Conservation (phyloP, 768 basidiomycete species). For the Pleurotus citrinopileatus region DNA sequence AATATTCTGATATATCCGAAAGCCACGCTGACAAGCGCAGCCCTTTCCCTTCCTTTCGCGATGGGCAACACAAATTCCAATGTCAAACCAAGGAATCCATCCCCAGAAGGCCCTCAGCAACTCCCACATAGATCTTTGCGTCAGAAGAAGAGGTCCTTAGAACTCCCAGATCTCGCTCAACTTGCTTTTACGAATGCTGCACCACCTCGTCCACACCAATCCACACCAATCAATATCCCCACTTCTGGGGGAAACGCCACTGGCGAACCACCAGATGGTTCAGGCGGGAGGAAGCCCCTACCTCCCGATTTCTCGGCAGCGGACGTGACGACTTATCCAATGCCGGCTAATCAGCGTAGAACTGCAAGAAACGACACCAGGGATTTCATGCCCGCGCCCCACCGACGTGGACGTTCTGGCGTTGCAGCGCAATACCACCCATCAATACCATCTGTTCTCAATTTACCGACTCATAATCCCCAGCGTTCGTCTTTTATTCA, state of each 20-base stretch:
- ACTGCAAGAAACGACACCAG: constrained; percentile 6
- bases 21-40: not conserved
- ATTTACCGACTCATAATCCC: constrained; percentile 28
- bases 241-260: constrained; percentile 22
- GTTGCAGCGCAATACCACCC: constrained; percentile 31
- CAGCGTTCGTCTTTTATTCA: constrained; percentile 39
- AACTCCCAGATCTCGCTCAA: constrained; percentile 67
- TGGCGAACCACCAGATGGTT: constrained; percentile 23
- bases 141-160: constrained; percentile 69
- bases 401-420: constrained; percentile 28
- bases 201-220: constrained; percentile 16
- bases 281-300: constrained; percentile 20
- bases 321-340: constrained; percentile 11
- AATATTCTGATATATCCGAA: constrained; percentile 5
- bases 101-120: constrained; percentile 2
- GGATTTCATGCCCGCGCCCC: constrained; percentile 2
- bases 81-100: constrained; percentile 8
- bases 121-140: constrained; percentile 60
- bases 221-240: constrained; percentile 40
- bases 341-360: constrained; percentile 4
- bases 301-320: constrained; percentile 20
- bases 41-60: constrained; percentile 6
- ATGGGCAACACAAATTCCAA: constrained; percentile 10
- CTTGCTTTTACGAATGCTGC: constrained; percentile 21
- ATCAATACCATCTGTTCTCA: constrained; percentile 41